Base-by-base conservation (phyloP, 139 green algal genomes). In the Micromonas commoda region DNA sequence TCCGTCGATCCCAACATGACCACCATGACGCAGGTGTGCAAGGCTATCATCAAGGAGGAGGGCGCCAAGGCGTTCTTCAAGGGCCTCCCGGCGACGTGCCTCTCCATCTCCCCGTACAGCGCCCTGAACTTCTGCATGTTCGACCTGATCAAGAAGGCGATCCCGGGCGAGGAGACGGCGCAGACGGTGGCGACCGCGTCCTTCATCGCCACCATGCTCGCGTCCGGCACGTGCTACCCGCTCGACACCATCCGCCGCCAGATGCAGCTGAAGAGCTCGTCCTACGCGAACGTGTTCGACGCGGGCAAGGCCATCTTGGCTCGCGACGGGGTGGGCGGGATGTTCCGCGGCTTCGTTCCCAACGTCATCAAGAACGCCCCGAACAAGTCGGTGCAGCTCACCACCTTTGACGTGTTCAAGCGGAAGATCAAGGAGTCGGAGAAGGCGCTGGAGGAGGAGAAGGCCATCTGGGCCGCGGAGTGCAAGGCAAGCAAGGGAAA, bases 91-190 rank as follows among this genome's bases (percentile, higher is more conserved):
- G 83, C 89, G 21, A 88, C 90, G 21, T 78, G 93, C 70, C 51
- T 91, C 35, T 88, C 88, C 80, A 93, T 94, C 64, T 87, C 88
- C 0, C 91, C 91, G 16, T 95, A 95, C 82, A 92, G 93, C 88
- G 91, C 87, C 1, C 63, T 95, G 0, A 90, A 95, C 77, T 83
- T 94, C 32, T 82, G 84, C 1, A 73, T 81, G 39, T 93, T 87
- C 71, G 89, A 93, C 80, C 65, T 90, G 1, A 80, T 92, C 37
- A 83, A 83, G 64, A 67, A 77, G 39, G 38, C 63, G 23, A 31
- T 82, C 20, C 85, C 87, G 2, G 53, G 76, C 20, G 53, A 86
- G 45, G 28, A 67, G 39, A 26, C 39, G 9, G 74, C 65, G 35
- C 61, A 53, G 16, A 82, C 70, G 19, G 52, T 68, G 61, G 65